These are phyloP conservation scores for Oehlia diaphana DNA, from an alignment of 192 early-diverging fungal species.

Conservation along the genomic window DNA sequence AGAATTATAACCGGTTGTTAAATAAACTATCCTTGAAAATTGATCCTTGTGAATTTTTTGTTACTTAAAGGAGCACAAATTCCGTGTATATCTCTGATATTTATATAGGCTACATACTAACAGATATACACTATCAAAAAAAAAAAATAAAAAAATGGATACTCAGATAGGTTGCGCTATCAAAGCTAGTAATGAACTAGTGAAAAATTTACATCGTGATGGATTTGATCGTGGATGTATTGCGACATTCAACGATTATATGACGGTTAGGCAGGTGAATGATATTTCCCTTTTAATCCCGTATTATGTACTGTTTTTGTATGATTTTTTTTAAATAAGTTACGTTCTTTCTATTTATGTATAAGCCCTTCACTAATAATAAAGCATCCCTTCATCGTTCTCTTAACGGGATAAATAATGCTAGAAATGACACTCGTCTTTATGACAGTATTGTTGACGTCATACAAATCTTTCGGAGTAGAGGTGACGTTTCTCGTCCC, in stretches of 20 bases:
- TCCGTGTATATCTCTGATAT: too few relatives aligned
- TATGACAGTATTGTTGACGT: constrained; percentile 19
- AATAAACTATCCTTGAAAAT: too few relatives aligned
- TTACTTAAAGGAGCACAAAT: too few relatives aligned
- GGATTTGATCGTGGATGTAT: constrained; percentile 29
- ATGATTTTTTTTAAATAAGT: neutral
- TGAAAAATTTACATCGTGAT: constrained; percentile 28
- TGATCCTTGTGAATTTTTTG: too few relatives aligned
- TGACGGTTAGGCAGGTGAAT: constrained; percentile 24
- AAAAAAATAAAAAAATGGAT: neutral
- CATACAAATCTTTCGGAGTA: neutral
- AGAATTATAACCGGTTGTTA: too few relatives aligned
- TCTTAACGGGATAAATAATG: constrained; percentile 6
- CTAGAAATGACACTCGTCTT: neutral
- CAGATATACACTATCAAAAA: too few relatives aligned
- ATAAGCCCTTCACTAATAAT: neutral
- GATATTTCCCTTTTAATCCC: neutral
- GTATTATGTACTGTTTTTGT: neutral
- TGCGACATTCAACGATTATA: constrained; percentile 21
- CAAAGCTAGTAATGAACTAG: constrained; percentile 21
- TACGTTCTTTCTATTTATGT: neutral
- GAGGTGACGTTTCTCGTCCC: constrained; percentile 8
- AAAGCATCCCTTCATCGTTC: constrained; percentile 18
- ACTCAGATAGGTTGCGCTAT: constrained; percentile 16
- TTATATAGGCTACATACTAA: too few relatives aligned